These are phyloP conservation scores for Fusarium virguliforme DNA, from an alignment of 2,329 filamentous ascomycete species.

Conservation along the genomic window DNA sequence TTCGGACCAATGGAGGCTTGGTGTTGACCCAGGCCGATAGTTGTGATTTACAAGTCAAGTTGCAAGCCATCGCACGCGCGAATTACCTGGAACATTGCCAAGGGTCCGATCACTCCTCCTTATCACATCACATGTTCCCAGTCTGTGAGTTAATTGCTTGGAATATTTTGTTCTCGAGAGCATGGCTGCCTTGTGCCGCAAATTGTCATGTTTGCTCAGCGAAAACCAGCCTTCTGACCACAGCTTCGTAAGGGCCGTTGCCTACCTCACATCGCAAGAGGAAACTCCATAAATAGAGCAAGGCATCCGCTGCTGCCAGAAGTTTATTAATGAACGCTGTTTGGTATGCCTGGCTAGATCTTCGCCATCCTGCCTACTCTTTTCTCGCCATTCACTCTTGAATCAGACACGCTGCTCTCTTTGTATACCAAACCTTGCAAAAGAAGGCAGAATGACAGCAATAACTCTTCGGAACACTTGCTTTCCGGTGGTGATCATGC, in stretches of 20 bases:
- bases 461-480: neutral
- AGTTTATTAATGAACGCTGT: neutral
- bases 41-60: neutral
- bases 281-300: neutral
- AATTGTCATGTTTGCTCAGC: neutral
- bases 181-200: neutral
- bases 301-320: neutral
- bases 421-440: neutral
- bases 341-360: neutral
- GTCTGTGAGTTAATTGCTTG: neutral
- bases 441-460: neutral
- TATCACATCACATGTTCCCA: neutral
- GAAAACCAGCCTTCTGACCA: neutral
- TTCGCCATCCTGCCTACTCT: neutral
- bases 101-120: neutral
- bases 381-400: constrained; percentile 5
- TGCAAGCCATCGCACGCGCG: constrained; percentile 1
- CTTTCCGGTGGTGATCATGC: neutral
- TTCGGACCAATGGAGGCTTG: neutral
- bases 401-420: neutral
- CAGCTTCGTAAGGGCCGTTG: neutral
- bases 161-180: neutral
- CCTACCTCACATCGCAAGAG: neutral
- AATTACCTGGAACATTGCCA: neutral
- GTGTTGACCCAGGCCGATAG: neutral